Conservation (phyloP, 2,329 filamentous ascomycete species). For the Beauveria bassiana region DNA sequence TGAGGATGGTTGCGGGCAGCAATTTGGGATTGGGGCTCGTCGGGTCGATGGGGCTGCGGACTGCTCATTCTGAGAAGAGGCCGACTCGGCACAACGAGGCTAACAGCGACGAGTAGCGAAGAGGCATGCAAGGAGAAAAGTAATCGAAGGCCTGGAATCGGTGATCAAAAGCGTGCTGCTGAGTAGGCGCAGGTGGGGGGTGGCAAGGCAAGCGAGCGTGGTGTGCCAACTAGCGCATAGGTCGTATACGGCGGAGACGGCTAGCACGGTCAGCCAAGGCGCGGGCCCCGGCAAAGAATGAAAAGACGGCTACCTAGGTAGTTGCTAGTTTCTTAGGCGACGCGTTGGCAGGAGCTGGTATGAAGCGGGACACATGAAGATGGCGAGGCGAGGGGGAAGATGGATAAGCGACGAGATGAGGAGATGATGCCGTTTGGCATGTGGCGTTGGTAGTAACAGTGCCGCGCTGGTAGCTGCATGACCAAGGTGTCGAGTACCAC, state of each 20-base stretch:
- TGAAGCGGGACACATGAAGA: not conserved
- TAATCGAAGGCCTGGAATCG: not conserved
- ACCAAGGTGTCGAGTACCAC: no score
- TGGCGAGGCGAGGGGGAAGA: not conserved
- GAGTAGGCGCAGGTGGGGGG: not conserved
- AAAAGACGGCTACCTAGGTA: not conserved
- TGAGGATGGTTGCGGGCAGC: not conserved
- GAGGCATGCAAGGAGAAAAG: not conserved
- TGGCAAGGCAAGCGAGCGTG: not conserved
- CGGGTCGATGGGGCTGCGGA: not conserved
- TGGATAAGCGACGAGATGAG: not conserved
- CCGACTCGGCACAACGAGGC: not conserved
- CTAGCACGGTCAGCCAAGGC: not conserved
- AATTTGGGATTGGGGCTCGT: not conserved
- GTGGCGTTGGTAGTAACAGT: not conserved
- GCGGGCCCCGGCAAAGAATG: not conserved
- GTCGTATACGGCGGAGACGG: not conserved
- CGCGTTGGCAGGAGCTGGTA: not conserved
- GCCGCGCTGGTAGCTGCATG: not conserved
- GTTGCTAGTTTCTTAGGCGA: not conserved
- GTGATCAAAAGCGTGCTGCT: not conserved
- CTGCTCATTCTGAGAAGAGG: constrained; percentile 5
- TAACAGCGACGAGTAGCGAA: constrained; percentile 4
- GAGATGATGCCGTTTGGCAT: not conserved
- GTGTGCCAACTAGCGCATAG: not conserved